phyloP scores from a whole-genome alignment of 805 yeast species.

The Komagataella kurtzmanii region DNA sequence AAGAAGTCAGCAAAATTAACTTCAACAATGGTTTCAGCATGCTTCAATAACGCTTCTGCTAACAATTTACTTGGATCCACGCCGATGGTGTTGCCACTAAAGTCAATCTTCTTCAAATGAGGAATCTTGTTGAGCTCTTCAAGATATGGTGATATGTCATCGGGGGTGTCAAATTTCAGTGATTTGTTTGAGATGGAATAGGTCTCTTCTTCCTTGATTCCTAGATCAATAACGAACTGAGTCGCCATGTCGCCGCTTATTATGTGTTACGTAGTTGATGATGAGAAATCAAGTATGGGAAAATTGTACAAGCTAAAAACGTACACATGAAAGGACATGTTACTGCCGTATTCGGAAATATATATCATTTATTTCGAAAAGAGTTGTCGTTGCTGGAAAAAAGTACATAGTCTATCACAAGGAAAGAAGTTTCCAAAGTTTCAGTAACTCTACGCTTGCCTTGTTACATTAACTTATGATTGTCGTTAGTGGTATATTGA shows the following conservation, averaged over 20 bases:
- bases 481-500: not conserved
- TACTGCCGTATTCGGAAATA: not conserved
- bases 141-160: constrained; percentile 61
- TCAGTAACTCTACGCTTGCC: not conserved
- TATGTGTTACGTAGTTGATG: not conserved
- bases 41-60: constrained; percentile 36
- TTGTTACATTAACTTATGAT: not conserved
- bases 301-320: not conserved
- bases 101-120: constrained; percentile 45
- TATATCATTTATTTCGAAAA: not conserved
- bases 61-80: constrained; percentile 72
- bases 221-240: constrained; percentile 16
- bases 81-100: constrained; percentile 92
- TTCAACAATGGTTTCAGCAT: constrained; percentile 34
- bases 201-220: constrained; percentile 30
- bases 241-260: constrained; percentile 18
- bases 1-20: constrained; percentile 85
- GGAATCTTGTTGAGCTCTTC: constrained; percentile 31
- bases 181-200: constrained; percentile 66
- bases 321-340: not conserved
- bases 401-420: not conserved
- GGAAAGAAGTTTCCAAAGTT: not conserved
- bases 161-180: constrained; percentile 56
- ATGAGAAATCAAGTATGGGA: not conserved
- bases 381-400: not conserved